A percentile compares a stretch with the other conserved stretches of the same genome.
phyloP scores from a whole-genome alignment of 2,329 filamentous ascomycete species.

The Penicillium sp. region DNA sequence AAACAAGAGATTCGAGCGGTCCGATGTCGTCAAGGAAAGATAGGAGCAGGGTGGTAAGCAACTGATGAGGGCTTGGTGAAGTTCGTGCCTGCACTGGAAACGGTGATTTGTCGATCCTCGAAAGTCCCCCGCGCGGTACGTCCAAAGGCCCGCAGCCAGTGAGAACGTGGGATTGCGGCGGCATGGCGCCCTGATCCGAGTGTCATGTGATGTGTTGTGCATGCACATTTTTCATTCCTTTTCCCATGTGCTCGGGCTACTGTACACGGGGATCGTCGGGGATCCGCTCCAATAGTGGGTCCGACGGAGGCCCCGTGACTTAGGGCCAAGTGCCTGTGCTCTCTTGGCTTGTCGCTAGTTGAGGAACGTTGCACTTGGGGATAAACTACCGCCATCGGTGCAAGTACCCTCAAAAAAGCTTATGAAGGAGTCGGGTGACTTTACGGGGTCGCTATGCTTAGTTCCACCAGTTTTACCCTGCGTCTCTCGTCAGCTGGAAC shows the following conservation, averaged over 20 bases:
- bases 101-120: conserved; percentile 26
- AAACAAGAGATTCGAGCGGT: not conserved
- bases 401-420: not conserved
- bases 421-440: not conserved
- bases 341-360: not conserved
- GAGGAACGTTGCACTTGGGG: not conserved
- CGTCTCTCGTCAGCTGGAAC: not conserved
- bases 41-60: not conserved
- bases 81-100: conserved; percentile 16
- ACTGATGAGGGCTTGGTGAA: conserved; percentile 6
- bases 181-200: too few relatives aligned
- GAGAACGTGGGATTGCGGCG: too few relatives aligned
- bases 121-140: not conserved
- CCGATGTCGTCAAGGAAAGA: not conserved
- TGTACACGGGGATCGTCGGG: too few relatives aligned
- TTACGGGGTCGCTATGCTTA: not conserved
- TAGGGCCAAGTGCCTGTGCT: not conserved
- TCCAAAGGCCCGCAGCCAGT: not conserved
- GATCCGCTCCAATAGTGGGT: not conserved
- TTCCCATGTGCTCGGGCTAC: too few relatives aligned
- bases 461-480: not conserved
- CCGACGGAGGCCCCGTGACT: not conserved
- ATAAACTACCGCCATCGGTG: not conserved
- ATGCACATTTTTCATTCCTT: too few relatives aligned
- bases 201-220: too few relatives aligned